Conservation (phyloP, 768 basidiomycete species). For the Boletus sensibilis region DNA sequence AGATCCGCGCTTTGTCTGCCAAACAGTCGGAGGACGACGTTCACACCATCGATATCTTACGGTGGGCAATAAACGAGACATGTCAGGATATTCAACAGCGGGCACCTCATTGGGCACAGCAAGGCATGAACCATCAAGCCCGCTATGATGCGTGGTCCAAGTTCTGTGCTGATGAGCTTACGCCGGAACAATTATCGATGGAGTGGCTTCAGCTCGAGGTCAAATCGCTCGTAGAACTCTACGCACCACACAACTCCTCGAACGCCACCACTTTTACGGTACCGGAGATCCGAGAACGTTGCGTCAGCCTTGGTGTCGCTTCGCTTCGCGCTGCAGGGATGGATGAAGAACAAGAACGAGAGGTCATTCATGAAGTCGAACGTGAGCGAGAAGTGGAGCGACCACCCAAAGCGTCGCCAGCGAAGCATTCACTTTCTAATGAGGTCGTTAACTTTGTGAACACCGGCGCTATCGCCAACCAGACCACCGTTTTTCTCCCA, state of each 20-base stretch:
- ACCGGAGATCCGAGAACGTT: constrained; percentile 27
- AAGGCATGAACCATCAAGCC: constrained; percentile 37
- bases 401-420: constrained; percentile 30
- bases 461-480: constrained; percentile 24
- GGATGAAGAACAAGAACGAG: constrained; percentile 51
- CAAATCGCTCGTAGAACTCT: constrained; percentile 37
- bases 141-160: constrained; percentile 25
- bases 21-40: constrained; percentile 11
- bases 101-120: constrained; percentile 42
- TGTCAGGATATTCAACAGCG: constrained; percentile 39
- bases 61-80: constrained; percentile 46
- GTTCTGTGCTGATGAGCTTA: constrained; percentile 11
- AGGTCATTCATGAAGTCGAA: constrained; percentile 43
- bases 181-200: not conserved
- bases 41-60: constrained; percentile 38
- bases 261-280: not conserved
- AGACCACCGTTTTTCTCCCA: constrained; percentile 19
- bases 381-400: constrained; percentile 39
- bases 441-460: constrained; percentile 10
- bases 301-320: constrained; percentile 28
- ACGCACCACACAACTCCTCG: constrained; percentile 13
- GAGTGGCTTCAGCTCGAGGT: constrained; percentile 43
- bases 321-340: constrained; percentile 22
- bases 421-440: constrained; percentile 12
- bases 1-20: constrained; percentile 30